Evolutionary conservation across 1,284 basidiomycete species (phyloP), one percentile per base, ranked within the genome.

Genomic region (Pseudozyma flocculosa): DNA sequence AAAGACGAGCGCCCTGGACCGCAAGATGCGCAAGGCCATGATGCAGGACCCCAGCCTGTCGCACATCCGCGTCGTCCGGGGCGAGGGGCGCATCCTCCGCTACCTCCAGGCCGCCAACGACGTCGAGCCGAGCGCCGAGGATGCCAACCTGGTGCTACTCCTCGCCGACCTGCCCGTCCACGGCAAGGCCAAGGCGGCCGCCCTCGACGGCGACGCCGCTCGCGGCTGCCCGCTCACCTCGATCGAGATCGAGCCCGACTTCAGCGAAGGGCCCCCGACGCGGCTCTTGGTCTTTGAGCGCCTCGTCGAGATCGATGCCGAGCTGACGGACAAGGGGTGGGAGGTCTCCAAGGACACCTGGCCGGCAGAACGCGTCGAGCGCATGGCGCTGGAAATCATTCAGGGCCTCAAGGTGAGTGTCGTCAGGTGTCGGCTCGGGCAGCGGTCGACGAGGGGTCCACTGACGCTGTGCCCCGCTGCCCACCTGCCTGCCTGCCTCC

Each of bases 301-400:
- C 36, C 43, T 72, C 32, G 61, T 72, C 37, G 70, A 72, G 43
- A 47, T 72, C 17, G 70, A 70, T 41, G 51, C 58, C 1, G 52
- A 65, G 37, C 53, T 59, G 8, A 65, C 59, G 2, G 14, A 57
- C 1, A 40, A 58, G 8, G 65, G 65, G 2, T 72, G 70, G 70
- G 38, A 42, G 41, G 62, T 54, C 42, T 54, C 53, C 2, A 64
- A 40, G 34, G 44, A 42, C 32, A 40, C 45, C 4, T 72, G 70
- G 70, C n/a, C n/a, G n/a, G n/a, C n/a, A n/a, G 54, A 50, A 18
- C 43, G 65, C n/a, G 68, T 72, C 34, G 70, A 70, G 43, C 57
- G 56, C 36, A 57, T 61, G 3, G 61, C 64, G 2, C 47, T 53
- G 24, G 68, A 72, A 18, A 54, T 68, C 14, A 55, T 58, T 19